phyloP scores from a whole-genome alignment of 1,284 basidiomycete genomes.

The Afroboletus lepidellus region DNA sequence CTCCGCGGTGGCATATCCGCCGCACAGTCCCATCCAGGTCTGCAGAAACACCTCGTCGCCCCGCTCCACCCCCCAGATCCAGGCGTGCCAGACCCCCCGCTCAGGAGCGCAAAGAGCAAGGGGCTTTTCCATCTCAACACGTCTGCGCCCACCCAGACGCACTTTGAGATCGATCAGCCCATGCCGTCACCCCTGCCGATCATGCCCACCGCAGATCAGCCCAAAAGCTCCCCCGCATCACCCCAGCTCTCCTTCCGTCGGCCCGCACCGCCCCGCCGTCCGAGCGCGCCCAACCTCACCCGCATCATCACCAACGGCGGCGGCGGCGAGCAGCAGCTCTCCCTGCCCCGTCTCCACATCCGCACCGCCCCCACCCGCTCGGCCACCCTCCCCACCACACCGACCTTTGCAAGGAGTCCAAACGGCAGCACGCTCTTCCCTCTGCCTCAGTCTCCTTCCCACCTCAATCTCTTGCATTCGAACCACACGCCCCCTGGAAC shows the following conservation, averaged over 20 bases:
- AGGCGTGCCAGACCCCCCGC: constrained; percentile 7
- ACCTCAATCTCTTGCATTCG: constrained; percentile 56
- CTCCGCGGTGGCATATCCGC: constrained; percentile 66
- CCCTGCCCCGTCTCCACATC: constrained; percentile 56
- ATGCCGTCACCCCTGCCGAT: constrained; percentile 38
- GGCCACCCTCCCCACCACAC: constrained; percentile 56
- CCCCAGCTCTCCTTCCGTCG: constrained; percentile 58
- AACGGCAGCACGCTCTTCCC: constrained; percentile 38
- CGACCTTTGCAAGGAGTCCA: constrained; percentile 32
- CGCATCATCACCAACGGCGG: constrained; percentile 50
- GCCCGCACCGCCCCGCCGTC: constrained; percentile 52
- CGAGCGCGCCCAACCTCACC: constrained; percentile 61
- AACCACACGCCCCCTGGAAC: constrained; percentile 55
- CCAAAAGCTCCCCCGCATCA: constrained; percentile 63
- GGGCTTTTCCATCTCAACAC: constrained; percentile 71
- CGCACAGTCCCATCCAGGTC: constrained; percentile 53
- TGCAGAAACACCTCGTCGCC: constrained; percentile 42
- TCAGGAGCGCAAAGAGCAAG: constrained; percentile 38
- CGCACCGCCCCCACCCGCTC: constrained; percentile 56
- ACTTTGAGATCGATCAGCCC: constrained; percentile 54
- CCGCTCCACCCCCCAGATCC: constrained; percentile 16
- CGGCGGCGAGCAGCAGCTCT: constrained; percentile 41
- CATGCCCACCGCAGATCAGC: constrained; percentile 43
- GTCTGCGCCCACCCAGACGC: constrained; percentile 46
- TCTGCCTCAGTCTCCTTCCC: constrained; percentile 57